These are phyloP conservation scores for Glomus cerebriforme DNA, from an alignment of 192 early-diverging fungal genomes.

Conservation along the genomic window DNA sequence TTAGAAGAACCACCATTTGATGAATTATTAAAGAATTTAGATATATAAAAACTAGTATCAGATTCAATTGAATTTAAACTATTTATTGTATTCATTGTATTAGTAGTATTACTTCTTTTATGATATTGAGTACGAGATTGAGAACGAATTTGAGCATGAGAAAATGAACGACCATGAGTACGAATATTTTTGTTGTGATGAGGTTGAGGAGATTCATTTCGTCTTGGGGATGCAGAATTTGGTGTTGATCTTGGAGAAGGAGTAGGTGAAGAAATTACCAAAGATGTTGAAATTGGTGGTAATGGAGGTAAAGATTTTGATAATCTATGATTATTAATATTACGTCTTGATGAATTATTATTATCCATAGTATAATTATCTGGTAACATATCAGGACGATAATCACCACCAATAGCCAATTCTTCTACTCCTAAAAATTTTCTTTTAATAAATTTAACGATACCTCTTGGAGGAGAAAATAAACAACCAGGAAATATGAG, in stretches of 20 bases:
- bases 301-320: neutral
- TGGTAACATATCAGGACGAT: neutral
- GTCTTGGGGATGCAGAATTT: neutral
- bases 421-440: slow-evolving; percentile 15
- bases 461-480: neutral
- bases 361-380: neutral
- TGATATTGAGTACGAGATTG: too few species aligned
- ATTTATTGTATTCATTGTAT: too few species aligned
- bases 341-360: neutral
- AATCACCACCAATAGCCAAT: slow-evolving; percentile 18
- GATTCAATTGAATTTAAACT: too few species aligned
- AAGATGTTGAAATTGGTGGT: neutral
- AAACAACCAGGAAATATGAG: slow-evolving; percentile 9
- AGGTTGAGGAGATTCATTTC: too few species aligned
- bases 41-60: too few species aligned
- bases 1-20: too few species aligned
- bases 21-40: too few species aligned
- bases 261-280: neutral
- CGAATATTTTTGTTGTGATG: too few species aligned
- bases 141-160: too few species aligned
- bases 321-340: neutral
- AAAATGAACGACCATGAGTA: too few species aligned
- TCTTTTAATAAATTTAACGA: slow-evolving; percentile 13
- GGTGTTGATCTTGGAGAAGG: neutral
- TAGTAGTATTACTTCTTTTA: too few species aligned